Evolutionary conservation across 2,329 filamentous ascomycete genomes (phyloP), one percentile per base, ranked within the genome.

Genomic region (Venturia pyrina): DNA sequence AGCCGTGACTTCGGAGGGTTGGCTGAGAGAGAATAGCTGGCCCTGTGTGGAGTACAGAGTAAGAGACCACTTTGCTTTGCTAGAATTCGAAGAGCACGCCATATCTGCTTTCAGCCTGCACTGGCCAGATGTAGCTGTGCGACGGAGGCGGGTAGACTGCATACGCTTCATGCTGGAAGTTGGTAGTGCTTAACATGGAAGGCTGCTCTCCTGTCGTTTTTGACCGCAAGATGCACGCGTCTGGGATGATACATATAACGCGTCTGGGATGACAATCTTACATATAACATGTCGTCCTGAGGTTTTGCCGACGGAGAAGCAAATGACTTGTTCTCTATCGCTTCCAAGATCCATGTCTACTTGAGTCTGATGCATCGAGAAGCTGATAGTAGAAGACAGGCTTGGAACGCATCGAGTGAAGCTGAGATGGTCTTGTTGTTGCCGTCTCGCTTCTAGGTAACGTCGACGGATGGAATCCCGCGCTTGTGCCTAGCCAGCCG

Each of bases 211-310:
- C 50, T 34, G 24, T 57, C 50, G 24, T 57, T 57, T 15, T 57
- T 57, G 50, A 57, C 50, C 50, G 50, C 50, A 57, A 57, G 50
- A 57, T 19, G 50, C 53, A 59, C 28, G 28, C 28, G 28, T 59
- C 53, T 37, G 32, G 28, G 53, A 59, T 59, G 28, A 37, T 19
- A 59, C 53, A 59, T 37, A 59, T 37, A 32, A 17, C n/a, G n/a
- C n/a, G n/a, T n/a, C n/a, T n/a, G n/a, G n/a, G n/a, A n/a, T n/a
- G n/a, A n/a, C n/a, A n/a, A n/a, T n/a, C n/a, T n/a, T 19, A 59
- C 53, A 59, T 37, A 59, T 37, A 57, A 6, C 6, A 32, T 15
- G 13, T 37, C 28, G 50, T 34, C 50, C 50, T 57, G 13, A 57
- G 50, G 24, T 34, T 19, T n/a, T 40, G 37, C 41, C 32, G n/a